Base-by-base conservation (phyloP, 2,329 filamentous ascomycete genomes). In the Colletotrichum phormii region DNA sequence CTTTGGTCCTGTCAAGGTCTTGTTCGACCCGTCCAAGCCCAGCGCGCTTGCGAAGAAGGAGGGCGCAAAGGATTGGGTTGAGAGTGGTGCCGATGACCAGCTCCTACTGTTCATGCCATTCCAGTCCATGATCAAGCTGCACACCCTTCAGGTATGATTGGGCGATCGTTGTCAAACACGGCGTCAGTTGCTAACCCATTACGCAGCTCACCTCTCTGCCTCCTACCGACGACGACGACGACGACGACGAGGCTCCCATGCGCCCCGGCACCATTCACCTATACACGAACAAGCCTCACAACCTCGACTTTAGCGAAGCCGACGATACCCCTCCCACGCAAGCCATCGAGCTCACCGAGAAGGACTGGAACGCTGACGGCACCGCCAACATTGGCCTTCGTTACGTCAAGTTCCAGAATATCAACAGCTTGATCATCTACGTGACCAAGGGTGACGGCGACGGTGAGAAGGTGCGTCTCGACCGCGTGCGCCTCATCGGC, bases 371-470 rank as follows among this genome's bases (percentile, higher is more conserved):
- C 81, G 86, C 88, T 57, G 90, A 94, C 15, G 93, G 91, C 64
- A 96, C 94, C 9, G 93, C 91, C 15, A 93, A 88, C 77, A 84
- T 96, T 66, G 84, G 89, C 57, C 85, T 98, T 78, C 93, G 95
- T 15, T 98, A 96, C 79, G 97, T 99, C 84, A 98, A 98, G 85
- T 99, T 98, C 87, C 97, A 98, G 85, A 97, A 95, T 80, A 93
- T 98, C 66, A 93, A 91, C 72, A 97, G 92, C 74, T 80, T 99
- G 77, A 93, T 97, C 22, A 78, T 99, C 12, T 99, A 98, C 81
- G 92, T 99, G 42, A 93, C 94, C 66, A 92, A 97, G 80, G 95
- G 95, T 2, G 94, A 96, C 67, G 92, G 92, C 22, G 92, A 94
- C 64, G 90, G 92, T 55, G 95, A 98, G 81, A 95, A 94, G 86